Conservation (phyloP, 2,329 filamentous ascomycete genomes). For the Phaeomoniella chlamydospora region DNA sequence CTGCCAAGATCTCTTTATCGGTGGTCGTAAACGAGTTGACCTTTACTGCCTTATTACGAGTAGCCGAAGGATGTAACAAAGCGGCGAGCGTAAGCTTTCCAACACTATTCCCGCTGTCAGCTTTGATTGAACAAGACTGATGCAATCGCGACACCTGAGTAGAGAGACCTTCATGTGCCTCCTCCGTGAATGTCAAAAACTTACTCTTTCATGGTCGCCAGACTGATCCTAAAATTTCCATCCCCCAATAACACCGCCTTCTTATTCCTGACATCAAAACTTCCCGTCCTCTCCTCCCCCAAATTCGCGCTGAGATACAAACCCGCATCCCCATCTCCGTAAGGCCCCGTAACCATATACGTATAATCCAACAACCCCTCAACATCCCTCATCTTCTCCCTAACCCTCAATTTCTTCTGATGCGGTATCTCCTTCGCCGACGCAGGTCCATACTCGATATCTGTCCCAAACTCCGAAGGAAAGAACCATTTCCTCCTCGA, state of each 20-base stretch:
- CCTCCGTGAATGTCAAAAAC: slow-evolving; percentile 11
- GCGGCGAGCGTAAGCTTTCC: slow-evolving; percentile 51
- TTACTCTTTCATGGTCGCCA: slow-evolving; percentile 60
- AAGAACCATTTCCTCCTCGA: slow-evolving; percentile 48
- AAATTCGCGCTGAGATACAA: slow-evolving; percentile 35
- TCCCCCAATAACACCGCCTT: slow-evolving; percentile 48
- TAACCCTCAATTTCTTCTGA: slow-evolving; percentile 55
- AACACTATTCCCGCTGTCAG: slow-evolving; percentile 30
- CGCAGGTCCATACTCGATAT: slow-evolving; percentile 44
- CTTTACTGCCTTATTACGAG: slow-evolving; percentile 43
- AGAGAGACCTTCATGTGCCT: not conserved
- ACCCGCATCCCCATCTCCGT: slow-evolving; percentile 31
- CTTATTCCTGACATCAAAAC: slow-evolving; percentile 42
- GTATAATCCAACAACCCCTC: slow-evolving; percentile 37
- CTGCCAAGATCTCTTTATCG: slow-evolving; percentile 44
- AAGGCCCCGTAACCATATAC: slow-evolving; percentile 57
- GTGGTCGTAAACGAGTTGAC: slow-evolving; percentile 60
- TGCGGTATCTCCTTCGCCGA: slow-evolving; percentile 51
- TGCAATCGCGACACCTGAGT: too few relatives aligned
- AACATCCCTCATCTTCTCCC: slow-evolving; percentile 37
- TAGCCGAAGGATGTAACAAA: slow-evolving; percentile 39
- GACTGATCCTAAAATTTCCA: slow-evolving; percentile 46
- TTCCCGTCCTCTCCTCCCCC: slow-evolving; percentile 26
- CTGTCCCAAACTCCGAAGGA: slow-evolving; percentile 54
- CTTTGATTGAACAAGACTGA: not conserved